These are phyloP conservation scores for Phoma sp. DNA, from an alignment of 2,329 filamentous ascomycete species.

Conservation along the genomic window DNA sequence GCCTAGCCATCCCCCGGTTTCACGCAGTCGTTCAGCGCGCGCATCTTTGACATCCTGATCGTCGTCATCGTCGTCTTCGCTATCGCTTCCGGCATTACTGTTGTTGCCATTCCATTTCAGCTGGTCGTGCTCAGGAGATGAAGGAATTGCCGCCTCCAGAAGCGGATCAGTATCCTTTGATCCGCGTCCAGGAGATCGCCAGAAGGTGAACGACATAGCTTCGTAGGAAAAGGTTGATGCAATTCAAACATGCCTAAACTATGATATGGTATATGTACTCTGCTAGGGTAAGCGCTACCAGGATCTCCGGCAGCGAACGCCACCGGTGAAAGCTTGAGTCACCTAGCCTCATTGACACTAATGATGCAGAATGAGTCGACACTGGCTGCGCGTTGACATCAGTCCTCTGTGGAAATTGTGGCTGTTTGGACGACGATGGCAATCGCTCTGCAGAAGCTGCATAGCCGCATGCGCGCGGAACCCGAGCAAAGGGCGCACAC, in stretches of 20 bases:
- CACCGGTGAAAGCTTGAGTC: background rate
- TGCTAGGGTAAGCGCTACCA: background rate
- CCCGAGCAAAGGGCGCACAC: background rate
- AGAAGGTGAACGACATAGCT: slow-evolving; percentile 13
- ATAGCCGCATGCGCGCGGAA: background rate
- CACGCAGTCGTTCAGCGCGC: slow-evolving; percentile 65
- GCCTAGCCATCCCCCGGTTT: slow-evolving; percentile 75
- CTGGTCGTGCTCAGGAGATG: background rate
- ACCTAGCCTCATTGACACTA: background rate
- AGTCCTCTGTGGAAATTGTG: background rate
- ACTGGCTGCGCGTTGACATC: background rate
- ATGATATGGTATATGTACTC: background rate
- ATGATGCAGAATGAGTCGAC: background rate
- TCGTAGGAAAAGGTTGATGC: background rate
- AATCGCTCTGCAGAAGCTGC: background rate
- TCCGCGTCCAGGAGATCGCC: slow-evolving; percentile 12
- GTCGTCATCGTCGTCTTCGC: slow-evolving; percentile 35
- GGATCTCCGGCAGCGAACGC: background rate
- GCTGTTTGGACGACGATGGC: background rate
- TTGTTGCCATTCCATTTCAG: background rate
- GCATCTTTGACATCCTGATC: slow-evolving; percentile 40
- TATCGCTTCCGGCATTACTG: background rate
- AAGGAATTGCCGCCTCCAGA: slow-evolving; percentile 15
- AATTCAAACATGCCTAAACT: background rate
- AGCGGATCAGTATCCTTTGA: slow-evolving; percentile 16